Evolutionary conservation across 2,329 filamentous ascomycete genomes (phyloP), one percentile per base, ranked within the genome.

Genomic region (Gaeumannomyces tritici): DNA sequence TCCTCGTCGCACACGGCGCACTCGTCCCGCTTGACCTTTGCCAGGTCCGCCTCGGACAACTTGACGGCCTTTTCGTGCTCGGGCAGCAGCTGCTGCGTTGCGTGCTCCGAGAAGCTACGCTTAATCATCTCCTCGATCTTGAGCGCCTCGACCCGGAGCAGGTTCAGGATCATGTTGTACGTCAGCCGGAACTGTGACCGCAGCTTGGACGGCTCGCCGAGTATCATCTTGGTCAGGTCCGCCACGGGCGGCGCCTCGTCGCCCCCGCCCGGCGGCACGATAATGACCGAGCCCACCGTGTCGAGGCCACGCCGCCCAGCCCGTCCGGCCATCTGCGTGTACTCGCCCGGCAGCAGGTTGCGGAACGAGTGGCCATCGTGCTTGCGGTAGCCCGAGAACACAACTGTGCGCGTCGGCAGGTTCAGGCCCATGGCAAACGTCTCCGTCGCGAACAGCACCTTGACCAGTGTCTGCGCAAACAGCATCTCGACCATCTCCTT

Each of bases 61-160:
- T 93, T 92, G 65, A 99, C 91, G 63, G 92, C 89, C 74, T 96
- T 96, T 75, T 99, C 93, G 69, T 98, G 93, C 74, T 98, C 93
- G 0, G 95, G 95, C 1, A 98, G 80, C 15, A 98, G 77, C 65
- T 96, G 93, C 72, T 99, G 95, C 0, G 93, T 98, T 28, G 93
- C 93, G 75, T 99, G 95, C 74, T 99, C 95, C 61, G 93, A 97
- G 80, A 99, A 99, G 73, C 93, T 97, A 67, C 95, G 89, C 82
- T 99, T 99, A 79, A 99, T 99, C 95, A 99, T 99, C 76, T 99
- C 95, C 73, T 99, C 95, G 68, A 99, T 98, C 78, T 97, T 98
- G 67, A 99, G 77, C 2, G 95, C 95, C 74, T 99, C 95, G 2
- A 99, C 95, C 47, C 95, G 89, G 59, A 99, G 80, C 35, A 99